These are phyloP conservation scores for Apiotrichum domesticum DNA, from an alignment of 1,284 basidiomycete genomes.

Conservation along the genomic window DNA sequence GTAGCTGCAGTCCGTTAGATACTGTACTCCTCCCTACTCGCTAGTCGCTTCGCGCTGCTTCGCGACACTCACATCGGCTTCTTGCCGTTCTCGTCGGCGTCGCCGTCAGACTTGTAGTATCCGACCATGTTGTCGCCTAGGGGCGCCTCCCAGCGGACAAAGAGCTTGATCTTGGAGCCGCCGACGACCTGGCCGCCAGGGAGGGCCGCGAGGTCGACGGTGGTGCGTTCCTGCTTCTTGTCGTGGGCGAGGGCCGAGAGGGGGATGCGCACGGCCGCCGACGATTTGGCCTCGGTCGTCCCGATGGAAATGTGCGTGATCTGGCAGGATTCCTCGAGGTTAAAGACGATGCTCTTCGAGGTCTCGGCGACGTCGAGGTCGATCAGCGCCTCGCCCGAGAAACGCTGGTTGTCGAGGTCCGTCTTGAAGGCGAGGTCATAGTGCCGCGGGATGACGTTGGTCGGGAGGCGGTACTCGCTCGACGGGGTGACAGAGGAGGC, in stretches of 20 bases:
- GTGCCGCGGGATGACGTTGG: slow-evolving; percentile 57
- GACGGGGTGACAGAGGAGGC: slow-evolving; percentile 12
- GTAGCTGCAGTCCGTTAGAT: slow-evolving; percentile 48
- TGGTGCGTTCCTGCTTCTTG: slow-evolving; percentile 59
- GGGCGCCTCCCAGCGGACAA: slow-evolving; percentile 51
- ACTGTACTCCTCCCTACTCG: background rate
- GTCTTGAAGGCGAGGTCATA: slow-evolving; percentile 79
- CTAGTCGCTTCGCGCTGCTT: too few species aligned
- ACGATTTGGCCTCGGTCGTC: slow-evolving; percentile 55
- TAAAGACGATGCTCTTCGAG: slow-evolving; percentile 62
- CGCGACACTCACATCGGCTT: slow-evolving; percentile 38
- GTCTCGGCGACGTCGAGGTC: slow-evolving; percentile 66
- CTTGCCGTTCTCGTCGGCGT: slow-evolving; percentile 49
- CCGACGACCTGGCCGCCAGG: slow-evolving; percentile 61
- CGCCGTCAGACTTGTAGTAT: slow-evolving; percentile 48
- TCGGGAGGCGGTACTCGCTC: slow-evolving; percentile 64
- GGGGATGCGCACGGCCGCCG: slow-evolving; percentile 51
- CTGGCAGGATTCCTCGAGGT: slow-evolving; percentile 60
- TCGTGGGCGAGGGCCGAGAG: slow-evolving; percentile 53
- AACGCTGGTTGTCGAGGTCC: slow-evolving; percentile 66
- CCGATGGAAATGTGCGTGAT: slow-evolving; percentile 63
- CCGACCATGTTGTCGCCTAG: slow-evolving; percentile 62
- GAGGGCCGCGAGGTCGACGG: slow-evolving; percentile 58
- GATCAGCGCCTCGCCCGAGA: slow-evolving; percentile 72
- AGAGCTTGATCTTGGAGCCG: slow-evolving; percentile 54